These are phyloP conservation scores for Pterocarpus macrocarpus DNA, from an alignment of 306 rosid species.

Conservation along the genomic window DNA sequence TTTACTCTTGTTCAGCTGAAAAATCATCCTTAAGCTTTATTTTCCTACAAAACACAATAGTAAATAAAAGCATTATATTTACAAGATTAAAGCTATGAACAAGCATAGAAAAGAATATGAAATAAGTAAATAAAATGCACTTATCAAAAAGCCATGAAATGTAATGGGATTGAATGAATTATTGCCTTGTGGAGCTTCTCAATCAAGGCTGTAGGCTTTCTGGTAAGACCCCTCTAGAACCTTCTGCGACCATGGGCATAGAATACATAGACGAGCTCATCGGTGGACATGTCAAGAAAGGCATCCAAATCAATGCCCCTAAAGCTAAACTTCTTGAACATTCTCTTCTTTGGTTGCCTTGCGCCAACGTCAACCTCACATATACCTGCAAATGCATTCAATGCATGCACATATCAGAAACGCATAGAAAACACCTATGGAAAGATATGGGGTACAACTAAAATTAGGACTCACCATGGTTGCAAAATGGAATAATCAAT, in stretches of 20 bases:
- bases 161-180: background rate
- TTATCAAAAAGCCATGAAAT: too few relatives aligned
- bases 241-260: constrained; percentile 87
- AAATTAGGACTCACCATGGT: background rate
- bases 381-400: constrained; percentile 63
- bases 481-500: too few relatives aligned
- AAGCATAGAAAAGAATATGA: too few relatives aligned
- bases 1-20: too few relatives aligned
- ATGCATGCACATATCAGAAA: too few relatives aligned
- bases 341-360: constrained; percentile 82
- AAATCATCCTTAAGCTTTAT: too few relatives aligned
- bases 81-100: too few relatives aligned
- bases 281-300: constrained; percentile 89
- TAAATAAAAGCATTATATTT: too few relatives aligned
- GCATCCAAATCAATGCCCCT: constrained; percentile 88
- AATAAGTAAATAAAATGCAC: too few relatives aligned
- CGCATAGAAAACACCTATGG: too few relatives aligned
- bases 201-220: constrained; percentile 94
- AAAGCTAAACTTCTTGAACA: constrained; percentile 91
- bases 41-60: too few relatives aligned
- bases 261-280: constrained; percentile 87
- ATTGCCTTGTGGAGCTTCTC: constrained; percentile 98
- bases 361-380: constrained; percentile 66
- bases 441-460: background rate
- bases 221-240: constrained; percentile 89